These are phyloP conservation scores for Botryotinia globosa DNA, from an alignment of 2,329 filamentous ascomycete genomes.

Conservation along the genomic window DNA sequence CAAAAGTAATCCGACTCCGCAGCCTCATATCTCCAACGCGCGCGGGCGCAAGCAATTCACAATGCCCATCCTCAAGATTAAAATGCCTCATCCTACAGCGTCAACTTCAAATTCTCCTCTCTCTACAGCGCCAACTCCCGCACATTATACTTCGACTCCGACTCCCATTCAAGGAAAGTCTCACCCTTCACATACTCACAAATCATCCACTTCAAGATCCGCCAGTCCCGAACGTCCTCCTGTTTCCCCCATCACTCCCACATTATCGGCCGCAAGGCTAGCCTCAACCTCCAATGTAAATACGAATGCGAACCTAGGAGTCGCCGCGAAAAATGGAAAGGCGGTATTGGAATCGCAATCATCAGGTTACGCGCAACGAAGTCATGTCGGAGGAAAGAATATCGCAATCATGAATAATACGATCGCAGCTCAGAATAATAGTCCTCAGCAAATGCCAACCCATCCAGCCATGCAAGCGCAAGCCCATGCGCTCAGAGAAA, in stretches of 20 bases:
- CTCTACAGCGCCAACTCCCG: background rate
- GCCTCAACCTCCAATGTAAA: slow-evolving; percentile 16
- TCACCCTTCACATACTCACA: background rate
- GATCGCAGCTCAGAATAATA: background rate
- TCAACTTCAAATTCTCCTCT: slow-evolving; percentile 13
- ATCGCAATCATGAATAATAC: slow-evolving; percentile 15
- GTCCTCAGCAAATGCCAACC: background rate
- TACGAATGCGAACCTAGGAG: background rate
- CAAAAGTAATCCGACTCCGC: slow-evolving; percentile 14
- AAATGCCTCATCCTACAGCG: slow-evolving; percentile 11
- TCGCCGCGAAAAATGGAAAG: background rate
- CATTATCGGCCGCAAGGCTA: slow-evolving; percentile 28
- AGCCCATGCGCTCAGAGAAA: slow-evolving; percentile 11
- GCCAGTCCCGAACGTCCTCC: slow-evolving; percentile 35
- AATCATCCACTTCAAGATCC: slow-evolving; percentile 20
- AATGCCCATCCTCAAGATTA: slow-evolving; percentile 20
- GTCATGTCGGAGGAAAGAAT: background rate
- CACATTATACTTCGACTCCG: background rate
- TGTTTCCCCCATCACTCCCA: slow-evolving; percentile 38
- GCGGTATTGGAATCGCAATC: background rate
- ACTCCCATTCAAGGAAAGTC: background rate
- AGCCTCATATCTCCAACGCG: background rate
- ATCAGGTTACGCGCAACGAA: background rate
- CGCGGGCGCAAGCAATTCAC: slow-evolving; percentile 4
- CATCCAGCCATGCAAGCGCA: slow-evolving; percentile 28